Evolutionary conservation across 768 basidiomycete genomes (phyloP), one percentile per base, ranked within the genome.

Genomic region (Pulveroboletus sp.): DNA sequence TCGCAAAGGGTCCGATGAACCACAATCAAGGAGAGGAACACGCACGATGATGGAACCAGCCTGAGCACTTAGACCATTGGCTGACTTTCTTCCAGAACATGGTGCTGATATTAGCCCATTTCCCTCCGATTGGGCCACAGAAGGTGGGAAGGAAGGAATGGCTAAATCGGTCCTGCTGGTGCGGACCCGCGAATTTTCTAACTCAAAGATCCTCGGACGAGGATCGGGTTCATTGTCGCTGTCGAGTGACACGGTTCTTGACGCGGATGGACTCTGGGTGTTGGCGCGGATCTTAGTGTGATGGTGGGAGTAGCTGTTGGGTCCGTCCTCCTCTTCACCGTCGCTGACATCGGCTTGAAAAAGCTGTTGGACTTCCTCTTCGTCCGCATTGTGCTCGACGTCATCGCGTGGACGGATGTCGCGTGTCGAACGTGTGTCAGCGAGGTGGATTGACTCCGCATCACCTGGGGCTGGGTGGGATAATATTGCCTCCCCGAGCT

Each of bases 401-500:
- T 32, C 53, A 50, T 60, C 39, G 9, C 49, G 33, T 35, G 43
- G 36, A 43, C 36, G 47, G 10, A 46, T 30, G 26, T 7, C 47
- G 26, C 43, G 59, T 57, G 54, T 49, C 35, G 57, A 57, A 35
- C 57, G 70, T 14, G 72, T 65, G 59, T 77, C 75, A 26, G 51
- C 59, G 5, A 77, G 67, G 50, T 69, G 61, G 42, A 77, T 75
- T 35, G 68, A 65, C 42, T 56, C 64, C 17, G 57, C 60, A 49
- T 71, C 72, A 41, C 69, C 66, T 35, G 56, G 54, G 41, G 58
- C 66, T n/a, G 76, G 73, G 53, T 84, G 82, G 0, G 86, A 82
- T 1, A 92, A 73, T 59, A 94, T 93, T 2, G 90, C 85, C 65
- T 94, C 89, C 14, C 83, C 90, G 11, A 95, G 83, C 87, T 89